Conservation (phyloP, 106 monocot genomes). For the Platanthera zijinensis region DNA sequence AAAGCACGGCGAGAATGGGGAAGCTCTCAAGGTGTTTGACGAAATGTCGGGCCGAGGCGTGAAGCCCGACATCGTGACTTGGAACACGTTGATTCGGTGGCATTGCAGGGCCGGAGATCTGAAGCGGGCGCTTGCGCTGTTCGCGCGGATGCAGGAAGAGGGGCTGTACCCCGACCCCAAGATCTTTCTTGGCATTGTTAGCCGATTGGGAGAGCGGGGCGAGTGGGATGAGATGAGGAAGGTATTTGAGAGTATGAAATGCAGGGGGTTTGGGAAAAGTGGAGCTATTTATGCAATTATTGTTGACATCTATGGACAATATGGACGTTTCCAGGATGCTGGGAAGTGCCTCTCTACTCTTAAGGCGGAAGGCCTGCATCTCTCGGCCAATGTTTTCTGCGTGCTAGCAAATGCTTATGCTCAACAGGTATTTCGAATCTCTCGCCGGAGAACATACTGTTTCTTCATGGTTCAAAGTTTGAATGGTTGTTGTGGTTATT, state of each 20-base stretch:
- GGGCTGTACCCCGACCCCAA: slow-evolving; percentile 76
- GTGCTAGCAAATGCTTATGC: slow-evolving; percentile 85
- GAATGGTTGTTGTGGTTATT: not conserved
- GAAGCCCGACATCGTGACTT: slow-evolving; percentile 53
- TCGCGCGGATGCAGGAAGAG: slow-evolving; percentile 54
- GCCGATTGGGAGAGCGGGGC: slow-evolving; percentile 56
- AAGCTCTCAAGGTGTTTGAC: slow-evolving; percentile 42
- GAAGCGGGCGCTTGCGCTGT: slow-evolving; percentile 34
- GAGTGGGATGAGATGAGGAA: slow-evolving; percentile 58
- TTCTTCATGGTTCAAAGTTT: not conserved
- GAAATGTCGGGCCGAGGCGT: slow-evolving; percentile 46
- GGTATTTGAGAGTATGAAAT: slow-evolving; percentile 51
- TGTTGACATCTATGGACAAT: slow-evolving; percentile 84
- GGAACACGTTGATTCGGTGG: slow-evolving; percentile 62
- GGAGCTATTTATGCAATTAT: slow-evolving; percentile 55
- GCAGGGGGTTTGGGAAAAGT: slow-evolving; percentile 40
- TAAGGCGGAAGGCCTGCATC: slow-evolving; percentile 52
- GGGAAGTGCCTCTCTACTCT: slow-evolving; percentile 56
- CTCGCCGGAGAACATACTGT: not conserved
- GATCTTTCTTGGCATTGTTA: slow-evolving; percentile 49
- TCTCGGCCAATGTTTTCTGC: slow-evolving; percentile 55
- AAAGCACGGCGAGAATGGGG: slow-evolving; percentile 43
- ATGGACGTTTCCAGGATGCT: slow-evolving; percentile 53
- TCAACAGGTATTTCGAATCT: slow-evolving; percentile 41
- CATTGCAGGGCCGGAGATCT: slow-evolving; percentile 58